Conservation (phyloP, 2,329 filamentous ascomycete genomes). For the Dryadomyces quercus-mongolicae region DNA sequence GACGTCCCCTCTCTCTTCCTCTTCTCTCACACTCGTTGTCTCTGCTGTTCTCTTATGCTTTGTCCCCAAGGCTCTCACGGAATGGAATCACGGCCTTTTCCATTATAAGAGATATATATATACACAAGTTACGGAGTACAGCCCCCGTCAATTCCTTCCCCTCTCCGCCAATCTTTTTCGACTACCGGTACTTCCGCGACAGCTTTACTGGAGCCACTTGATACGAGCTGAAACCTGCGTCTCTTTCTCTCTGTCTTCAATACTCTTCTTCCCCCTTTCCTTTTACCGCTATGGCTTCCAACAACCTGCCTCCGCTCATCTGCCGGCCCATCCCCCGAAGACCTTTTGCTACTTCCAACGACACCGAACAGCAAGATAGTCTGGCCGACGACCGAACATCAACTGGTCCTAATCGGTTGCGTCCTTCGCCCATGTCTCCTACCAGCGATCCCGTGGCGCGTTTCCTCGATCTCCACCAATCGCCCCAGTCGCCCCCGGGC, state of each 20-base stretch:
- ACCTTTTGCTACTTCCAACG: conserved; percentile 44
- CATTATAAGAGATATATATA: not conserved
- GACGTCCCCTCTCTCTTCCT: not conserved
- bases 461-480: not conserved
- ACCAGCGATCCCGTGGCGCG: not conserved
- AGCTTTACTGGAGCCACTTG: not conserved
- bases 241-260: not conserved
- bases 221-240: too few relatives aligned
- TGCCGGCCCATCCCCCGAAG: conserved; percentile 57
- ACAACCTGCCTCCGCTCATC: conserved; percentile 38
- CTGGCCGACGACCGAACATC: too few relatives aligned
- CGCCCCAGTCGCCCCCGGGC: not conserved
- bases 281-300: conserved; percentile 6
- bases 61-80: too few relatives aligned
- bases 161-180: not conserved
- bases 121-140: too few relatives aligned
- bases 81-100: not conserved
- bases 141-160: not conserved
- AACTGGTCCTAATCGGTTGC: not conserved
- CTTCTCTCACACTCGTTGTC: not conserved
- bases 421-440: not conserved
- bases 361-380: conserved; percentile 14
- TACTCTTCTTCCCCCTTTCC: not conserved
- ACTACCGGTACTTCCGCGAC: not conserved
- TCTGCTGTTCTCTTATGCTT: not conserved